Evolutionary conservation across 208 protist species (phyloP).

Genomic region (Wallacemonas collosoma): DNA sequence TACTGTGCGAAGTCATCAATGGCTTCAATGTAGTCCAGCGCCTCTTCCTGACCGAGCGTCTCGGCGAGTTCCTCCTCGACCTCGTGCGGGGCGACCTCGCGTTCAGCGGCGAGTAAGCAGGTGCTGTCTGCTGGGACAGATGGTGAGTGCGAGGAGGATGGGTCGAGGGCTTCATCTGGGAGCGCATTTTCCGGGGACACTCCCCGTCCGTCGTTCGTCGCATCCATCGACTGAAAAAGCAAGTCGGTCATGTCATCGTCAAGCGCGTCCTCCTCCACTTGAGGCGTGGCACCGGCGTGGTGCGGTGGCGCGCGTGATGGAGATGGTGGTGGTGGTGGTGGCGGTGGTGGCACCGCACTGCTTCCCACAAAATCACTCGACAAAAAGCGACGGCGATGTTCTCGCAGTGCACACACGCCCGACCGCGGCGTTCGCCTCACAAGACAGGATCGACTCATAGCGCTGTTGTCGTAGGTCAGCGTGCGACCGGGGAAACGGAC

Average conservation of each 20-base stretch:
- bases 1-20: neutral
- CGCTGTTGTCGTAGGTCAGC: too few species aligned
- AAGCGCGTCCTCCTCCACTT: too few species aligned
- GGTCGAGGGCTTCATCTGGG: neutral
- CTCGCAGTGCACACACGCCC: too few species aligned
- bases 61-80: neutral
- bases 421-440: too few species aligned
- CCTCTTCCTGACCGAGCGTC: conserved; percentile 9
- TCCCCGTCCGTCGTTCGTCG: neutral
- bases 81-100: conserved; percentile 17
- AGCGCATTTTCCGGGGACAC: neutral
- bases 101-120: conserved; percentile 8
- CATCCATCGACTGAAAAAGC: neutral
- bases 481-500: too few species aligned
- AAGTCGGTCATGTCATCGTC: neutral
- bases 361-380: too few species aligned
- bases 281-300: too few species aligned
- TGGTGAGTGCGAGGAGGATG: neutral
- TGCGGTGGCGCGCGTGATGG: too few species aligned
- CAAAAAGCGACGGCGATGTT: too few species aligned
- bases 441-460: too few species aligned
- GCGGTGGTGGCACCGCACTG: too few species aligned
- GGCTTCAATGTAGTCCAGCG: conserved; percentile 16
- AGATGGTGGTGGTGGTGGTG: too few species aligned
- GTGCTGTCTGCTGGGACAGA: neutral